Conservation (phyloP, 2,329 filamentous ascomycete species). For the Fusarium siculi region DNA sequence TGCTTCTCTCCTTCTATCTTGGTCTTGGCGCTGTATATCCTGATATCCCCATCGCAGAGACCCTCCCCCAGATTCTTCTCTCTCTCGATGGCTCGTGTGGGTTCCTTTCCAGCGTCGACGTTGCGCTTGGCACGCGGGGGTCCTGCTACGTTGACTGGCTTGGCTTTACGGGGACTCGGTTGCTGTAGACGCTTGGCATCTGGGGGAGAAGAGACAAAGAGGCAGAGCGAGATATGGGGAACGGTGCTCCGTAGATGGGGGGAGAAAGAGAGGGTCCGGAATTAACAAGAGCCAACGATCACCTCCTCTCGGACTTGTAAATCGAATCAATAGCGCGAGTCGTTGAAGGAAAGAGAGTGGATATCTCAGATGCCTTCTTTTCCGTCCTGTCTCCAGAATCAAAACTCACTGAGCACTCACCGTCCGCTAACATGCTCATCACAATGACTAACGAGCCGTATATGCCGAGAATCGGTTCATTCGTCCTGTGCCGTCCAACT, state of each 20-base stretch:
- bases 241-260: conserved; percentile 6
- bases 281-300: conserved; percentile 4
- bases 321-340: conserved; percentile 2
- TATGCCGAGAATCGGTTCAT: not conserved
- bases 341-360: not conserved
- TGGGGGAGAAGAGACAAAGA: conserved; percentile 1
- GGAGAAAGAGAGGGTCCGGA: conserved; percentile 13
- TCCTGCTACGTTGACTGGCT: not conserved
- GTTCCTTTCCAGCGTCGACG: not conserved
- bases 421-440: conserved; percentile 13
- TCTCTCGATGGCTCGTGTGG: not conserved
- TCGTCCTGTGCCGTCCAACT: not conserved
- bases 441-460: not conserved
- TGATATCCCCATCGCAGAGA: conserved; percentile 16
- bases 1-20: conserved; percentile 3
- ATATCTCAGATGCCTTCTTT: not conserved
- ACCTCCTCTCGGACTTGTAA: not conserved
- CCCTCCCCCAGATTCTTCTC: conserved; percentile 21
- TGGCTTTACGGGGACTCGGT: not conserved
- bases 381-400: not conserved
- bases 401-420: conserved; percentile 1
- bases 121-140: conserved; percentile 33
- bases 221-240: not conserved
- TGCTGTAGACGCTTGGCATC: conserved; percentile 19
- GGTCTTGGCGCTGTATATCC: conserved; percentile 13